Percentiles rank a stretch among this genome's conserved stretches.
Conservation (phyloP, 176 grass and related monocot genomes). For the Zoysia japonica region DNA sequence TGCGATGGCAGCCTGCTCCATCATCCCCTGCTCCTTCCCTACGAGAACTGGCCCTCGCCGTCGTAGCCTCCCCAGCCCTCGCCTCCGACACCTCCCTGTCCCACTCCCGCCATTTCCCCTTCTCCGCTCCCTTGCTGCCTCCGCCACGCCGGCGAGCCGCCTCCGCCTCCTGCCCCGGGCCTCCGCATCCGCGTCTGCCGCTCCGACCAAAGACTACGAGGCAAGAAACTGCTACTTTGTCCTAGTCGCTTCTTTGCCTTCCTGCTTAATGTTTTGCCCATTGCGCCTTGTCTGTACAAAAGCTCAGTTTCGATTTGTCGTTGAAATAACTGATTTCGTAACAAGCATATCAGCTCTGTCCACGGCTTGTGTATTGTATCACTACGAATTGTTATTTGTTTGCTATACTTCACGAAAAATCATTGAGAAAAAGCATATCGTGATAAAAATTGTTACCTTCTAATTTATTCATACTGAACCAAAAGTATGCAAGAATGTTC, state of each 20-base stretch:
- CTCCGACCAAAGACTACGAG: constrained; percentile 49
- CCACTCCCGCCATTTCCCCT: neutral
- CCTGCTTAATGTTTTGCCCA: constrained; percentile 1
- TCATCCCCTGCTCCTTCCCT: neutral
- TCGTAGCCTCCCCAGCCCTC: neutral
- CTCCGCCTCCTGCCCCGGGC: constrained; percentile 17
- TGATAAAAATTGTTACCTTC: neutral
- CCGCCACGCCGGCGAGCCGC: constrained; percentile 17
- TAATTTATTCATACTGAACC: neutral
- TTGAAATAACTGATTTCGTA: neutral
- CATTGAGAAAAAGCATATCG: neutral
- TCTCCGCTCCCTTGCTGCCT: neutral
- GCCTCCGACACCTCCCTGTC: neutral
- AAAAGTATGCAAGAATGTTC: neutral
- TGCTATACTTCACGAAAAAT: neutral
- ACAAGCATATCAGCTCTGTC: neutral
- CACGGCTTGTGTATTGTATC: neutral
- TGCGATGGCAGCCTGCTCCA: constrained; percentile 3
- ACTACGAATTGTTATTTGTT: neutral
- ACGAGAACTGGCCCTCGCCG: neutral
- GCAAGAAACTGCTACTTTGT: constrained; percentile 9
- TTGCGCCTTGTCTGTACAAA: neutral
- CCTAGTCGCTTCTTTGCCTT: neutral
- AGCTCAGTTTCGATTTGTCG: neutral
- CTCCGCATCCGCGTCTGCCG: constrained; percentile 34